Evolutionary conservation across 2,329 filamentous ascomycete species (phyloP).

Genomic region (Plenodomus tracheiphilus): DNA sequence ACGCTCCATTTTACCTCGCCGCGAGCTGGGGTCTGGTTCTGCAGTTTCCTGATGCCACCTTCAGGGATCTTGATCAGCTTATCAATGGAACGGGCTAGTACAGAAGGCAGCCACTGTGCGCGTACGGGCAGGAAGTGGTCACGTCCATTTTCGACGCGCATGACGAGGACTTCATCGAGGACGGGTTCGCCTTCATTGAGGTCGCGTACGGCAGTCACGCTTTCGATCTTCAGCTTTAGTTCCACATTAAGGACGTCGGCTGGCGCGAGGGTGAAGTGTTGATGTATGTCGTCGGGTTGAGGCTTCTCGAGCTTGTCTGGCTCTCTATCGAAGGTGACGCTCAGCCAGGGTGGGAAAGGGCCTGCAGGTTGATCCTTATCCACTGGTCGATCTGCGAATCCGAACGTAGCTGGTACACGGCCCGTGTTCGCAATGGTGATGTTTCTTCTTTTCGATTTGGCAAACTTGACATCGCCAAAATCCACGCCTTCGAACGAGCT

Average conservation of each 20-base stretch:
- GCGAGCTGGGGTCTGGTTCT: slow-evolving; percentile 55
- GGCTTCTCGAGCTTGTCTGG: slow-evolving; percentile 43
- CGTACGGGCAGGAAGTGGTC: slow-evolving; percentile 89
- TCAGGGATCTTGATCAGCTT: slow-evolving; percentile 85
- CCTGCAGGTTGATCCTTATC: slow-evolving; percentile 49
- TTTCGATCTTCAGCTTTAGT: slow-evolving; percentile 68
- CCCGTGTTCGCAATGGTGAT: slow-evolving; percentile 93
- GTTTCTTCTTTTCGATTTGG: slow-evolving; percentile 65
- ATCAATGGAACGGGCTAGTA: slow-evolving; percentile 82
- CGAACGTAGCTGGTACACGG: slow-evolving; percentile 75
- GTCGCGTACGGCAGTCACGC: slow-evolving; percentile 64
- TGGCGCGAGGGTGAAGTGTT: slow-evolving; percentile 72
- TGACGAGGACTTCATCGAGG: slow-evolving; percentile 84
- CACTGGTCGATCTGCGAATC: slow-evolving; percentile 73
- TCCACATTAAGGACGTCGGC: slow-evolving; percentile 78
- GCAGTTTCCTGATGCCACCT: slow-evolving; percentile 71
- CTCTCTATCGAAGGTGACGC: slow-evolving; percentile 64
- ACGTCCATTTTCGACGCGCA: slow-evolving; percentile 79
- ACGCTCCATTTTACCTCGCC: slow-evolving; percentile 70
- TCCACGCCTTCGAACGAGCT: slow-evolving; percentile 63
- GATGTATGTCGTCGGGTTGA: slow-evolving; percentile 34
- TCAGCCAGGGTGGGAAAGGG: slow-evolving; percentile 68
- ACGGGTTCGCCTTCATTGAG: slow-evolving; percentile 70
- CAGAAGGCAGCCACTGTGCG: slow-evolving; percentile 78
- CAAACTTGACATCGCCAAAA: slow-evolving; percentile 75